Conservation (phyloP, 306 rosid genomes). For the Delonix regia region DNA sequence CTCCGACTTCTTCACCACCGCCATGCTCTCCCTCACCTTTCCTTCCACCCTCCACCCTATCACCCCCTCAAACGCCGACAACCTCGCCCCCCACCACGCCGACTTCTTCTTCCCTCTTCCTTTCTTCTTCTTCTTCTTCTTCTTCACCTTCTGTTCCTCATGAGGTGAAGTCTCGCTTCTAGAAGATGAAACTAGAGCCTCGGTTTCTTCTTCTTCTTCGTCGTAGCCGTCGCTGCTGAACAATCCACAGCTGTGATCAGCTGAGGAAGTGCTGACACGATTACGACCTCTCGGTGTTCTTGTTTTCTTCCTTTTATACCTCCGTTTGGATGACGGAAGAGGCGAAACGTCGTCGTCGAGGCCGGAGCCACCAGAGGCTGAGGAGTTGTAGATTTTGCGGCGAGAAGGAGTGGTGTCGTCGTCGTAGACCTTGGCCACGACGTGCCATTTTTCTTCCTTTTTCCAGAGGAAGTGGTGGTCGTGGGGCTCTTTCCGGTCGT, state of each 20-base stretch:
- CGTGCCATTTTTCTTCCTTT: constrained; percentile 56
- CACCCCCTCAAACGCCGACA: constrained; percentile 58
- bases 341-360: constrained; percentile 37
- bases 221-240: constrained; percentile 48
- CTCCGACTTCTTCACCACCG: constrained; percentile 61
- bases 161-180: constrained; percentile 28
- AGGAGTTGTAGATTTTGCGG: constrained; percentile 53
- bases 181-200: constrained; percentile 58
- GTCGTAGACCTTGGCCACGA: constrained; percentile 45
- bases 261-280: constrained; percentile 58
- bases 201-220: constrained; percentile 55
- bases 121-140: neutral
- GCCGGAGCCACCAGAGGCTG: constrained; percentile 29
- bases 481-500: constrained; percentile 26
- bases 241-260: constrained; percentile 44
- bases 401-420: constrained; percentile 31
- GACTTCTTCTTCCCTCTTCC: constrained; percentile 16
- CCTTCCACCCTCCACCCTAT: neutral
- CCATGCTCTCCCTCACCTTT: constrained; percentile 53
- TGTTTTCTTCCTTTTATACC: constrained; percentile 41
- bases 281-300: constrained; percentile 32
- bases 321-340: constrained; percentile 36
- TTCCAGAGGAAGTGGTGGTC: constrained; percentile 45
- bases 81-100: constrained; percentile 46
- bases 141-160: constrained; percentile 5